Percentiles rank a stretch among this genome's conserved stretches.
Conservation (phyloP, 2,329 filamentous ascomycete genomes). For the Lasiodiplodia sp. region DNA sequence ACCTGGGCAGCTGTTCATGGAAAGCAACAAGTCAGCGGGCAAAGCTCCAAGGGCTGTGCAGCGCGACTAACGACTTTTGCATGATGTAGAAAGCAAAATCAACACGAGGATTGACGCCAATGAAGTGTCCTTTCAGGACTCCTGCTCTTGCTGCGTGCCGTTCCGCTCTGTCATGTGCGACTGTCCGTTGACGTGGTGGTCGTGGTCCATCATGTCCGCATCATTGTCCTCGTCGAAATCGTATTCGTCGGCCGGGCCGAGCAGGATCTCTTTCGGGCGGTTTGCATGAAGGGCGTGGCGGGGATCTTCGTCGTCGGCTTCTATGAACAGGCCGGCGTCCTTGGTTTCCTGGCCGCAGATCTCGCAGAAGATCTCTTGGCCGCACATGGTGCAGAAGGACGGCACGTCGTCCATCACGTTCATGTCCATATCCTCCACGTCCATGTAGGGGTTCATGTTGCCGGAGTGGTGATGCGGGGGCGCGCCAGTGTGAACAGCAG, state of each 20-base stretch:
- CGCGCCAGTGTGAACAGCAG: slow-evolving; percentile 15
- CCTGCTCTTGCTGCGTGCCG: slow-evolving; percentile 35
- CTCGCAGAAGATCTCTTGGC: slow-evolving; percentile 62
- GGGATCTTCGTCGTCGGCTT: slow-evolving; percentile 47
- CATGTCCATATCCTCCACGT: slow-evolving; percentile 34
- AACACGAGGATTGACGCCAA: slow-evolving; percentile 13
- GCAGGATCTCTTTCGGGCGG: slow-evolving; percentile 23
- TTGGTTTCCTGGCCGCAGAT: slow-evolving; percentile 57
- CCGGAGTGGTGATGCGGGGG: slow-evolving; percentile 27
- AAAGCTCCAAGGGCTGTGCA: slow-evolving; percentile 37
- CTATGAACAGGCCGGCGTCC: slow-evolving; percentile 53
- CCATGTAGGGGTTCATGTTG: slow-evolving; percentile 29
- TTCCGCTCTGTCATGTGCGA: slow-evolving; percentile 24
- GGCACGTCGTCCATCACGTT: slow-evolving; percentile 42
- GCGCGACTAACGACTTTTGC: slow-evolving; percentile 30
- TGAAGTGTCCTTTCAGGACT: neutral
- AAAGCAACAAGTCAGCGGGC: slow-evolving; percentile 41
- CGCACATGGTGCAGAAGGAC: slow-evolving; percentile 65
- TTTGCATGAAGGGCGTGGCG: slow-evolving; percentile 32
- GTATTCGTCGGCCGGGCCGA: slow-evolving; percentile 16
- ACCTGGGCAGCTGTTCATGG: slow-evolving; percentile 86
- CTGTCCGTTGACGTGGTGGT: slow-evolving; percentile 5
- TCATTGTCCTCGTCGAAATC: slow-evolving; percentile 31
- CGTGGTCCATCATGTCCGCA: slow-evolving; percentile 32
- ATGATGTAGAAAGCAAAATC: slow-evolving; percentile 17